Conservation (phyloP, 345 rosid species). For the Turnera subulata region DNA sequence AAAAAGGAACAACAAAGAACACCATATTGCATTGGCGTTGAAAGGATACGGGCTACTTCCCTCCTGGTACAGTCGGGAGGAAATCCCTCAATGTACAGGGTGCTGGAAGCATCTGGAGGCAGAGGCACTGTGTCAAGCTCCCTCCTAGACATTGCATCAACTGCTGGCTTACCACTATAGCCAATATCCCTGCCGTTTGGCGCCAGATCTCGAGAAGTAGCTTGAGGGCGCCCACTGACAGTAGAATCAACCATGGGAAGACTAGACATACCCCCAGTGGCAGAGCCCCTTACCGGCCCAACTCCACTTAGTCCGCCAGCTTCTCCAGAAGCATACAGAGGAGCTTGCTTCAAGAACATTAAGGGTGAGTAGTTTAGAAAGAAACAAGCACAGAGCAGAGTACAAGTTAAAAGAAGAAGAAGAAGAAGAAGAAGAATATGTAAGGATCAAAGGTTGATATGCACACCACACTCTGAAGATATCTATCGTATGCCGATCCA, state of each 20-base stretch:
- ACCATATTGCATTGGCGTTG: not conserved
- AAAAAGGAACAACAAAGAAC: not conserved
- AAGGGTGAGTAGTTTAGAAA: constrained; percentile 21
- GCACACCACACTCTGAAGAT: constrained; percentile 58
- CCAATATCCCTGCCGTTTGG: constrained; percentile 45
- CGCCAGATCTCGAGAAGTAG: constrained; percentile 38
- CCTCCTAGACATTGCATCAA: constrained; percentile 39
- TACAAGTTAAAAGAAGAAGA: not conserved
- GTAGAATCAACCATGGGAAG: constrained; percentile 43
- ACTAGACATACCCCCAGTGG: constrained; percentile 32
- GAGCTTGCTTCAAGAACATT: constrained; percentile 55
- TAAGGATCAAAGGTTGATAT: not conserved
- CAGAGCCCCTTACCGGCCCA: constrained; percentile 42
- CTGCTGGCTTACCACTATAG: constrained; percentile 28
- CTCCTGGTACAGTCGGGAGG: constrained; percentile 68
- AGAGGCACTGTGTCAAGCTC: constrained; percentile 43
- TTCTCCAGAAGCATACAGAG: constrained; percentile 57
- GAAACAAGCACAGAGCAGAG: constrained; percentile 1
- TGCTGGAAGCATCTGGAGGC: constrained; percentile 74
- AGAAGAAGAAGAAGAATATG: not conserved
- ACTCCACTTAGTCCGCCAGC: constrained; percentile 35
- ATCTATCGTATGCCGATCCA: constrained; percentile 75
- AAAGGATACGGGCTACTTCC: constrained; percentile 91
- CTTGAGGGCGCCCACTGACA: constrained; percentile 38
- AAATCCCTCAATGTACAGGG: constrained; percentile 81